Base-by-base conservation (phyloP, 1,284 basidiomycete genomes). In the Puccinia triticina region DNA sequence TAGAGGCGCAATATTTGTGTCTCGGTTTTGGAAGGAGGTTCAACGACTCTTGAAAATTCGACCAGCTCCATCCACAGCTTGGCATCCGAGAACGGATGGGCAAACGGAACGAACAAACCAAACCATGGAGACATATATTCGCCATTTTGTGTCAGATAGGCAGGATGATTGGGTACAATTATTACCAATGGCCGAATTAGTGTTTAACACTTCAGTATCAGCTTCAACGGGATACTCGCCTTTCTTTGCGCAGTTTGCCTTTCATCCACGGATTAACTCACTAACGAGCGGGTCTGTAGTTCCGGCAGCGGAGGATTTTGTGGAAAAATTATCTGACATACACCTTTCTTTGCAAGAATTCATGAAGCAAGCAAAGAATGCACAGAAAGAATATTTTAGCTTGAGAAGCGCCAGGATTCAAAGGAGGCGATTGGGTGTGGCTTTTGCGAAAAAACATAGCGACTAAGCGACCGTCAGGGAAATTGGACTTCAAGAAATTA, bases 181-280 rank as follows among this genome's bases (percentile, higher is more conserved):
- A 67, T 79, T 88, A 7, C 80, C 84, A 0, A 55, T 84, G 0
- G 85, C 86, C 0, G 86, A 88, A 61, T 88, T 89, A 48, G 50
- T 85, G 0, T 84, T 86, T 76, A 88, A 88, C 84, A 86, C 88
- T 64, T 83, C 84, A 0, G 37, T 83, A 0, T 85, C 87, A 32
- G 23, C 83, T 0, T 84, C 86, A 0, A 88, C 86, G n/a, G 32
- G 77, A 21, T 67, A 64, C 14, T 86, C 89, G 0, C 89, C 89
- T 0, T 90, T 90, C 86, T 88, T 85, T 48, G 87, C 88, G 32
- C 88, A 88, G 74, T 83, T 86, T 21, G 88, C 86, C 12, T 88
- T 85, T 72, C 84, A 87, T 72, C 88, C 88, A 23, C 84, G 77
- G 11, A 78, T 86, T 29, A 80, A 66, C 18, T 10, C 43, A 1